Base-by-base conservation (phyloP, 495 filamentous ascomycete species). In the Aspergillus leporis region DNA sequence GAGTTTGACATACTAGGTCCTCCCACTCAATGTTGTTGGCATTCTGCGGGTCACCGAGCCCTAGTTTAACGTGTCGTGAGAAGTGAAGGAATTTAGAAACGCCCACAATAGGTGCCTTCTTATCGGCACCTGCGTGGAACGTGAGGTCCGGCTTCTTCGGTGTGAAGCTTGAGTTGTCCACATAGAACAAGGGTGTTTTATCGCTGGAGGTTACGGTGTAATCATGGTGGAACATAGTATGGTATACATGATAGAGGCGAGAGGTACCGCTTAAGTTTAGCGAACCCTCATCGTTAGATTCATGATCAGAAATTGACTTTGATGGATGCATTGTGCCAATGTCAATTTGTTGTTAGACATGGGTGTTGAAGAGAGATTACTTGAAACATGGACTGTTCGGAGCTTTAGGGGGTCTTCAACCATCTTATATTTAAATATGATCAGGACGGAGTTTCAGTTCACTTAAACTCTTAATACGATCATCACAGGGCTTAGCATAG, bases 61-160 rank as follows among this genome's bases (percentile, higher is more conserved):
- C 71, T 38, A 76, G 59, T 49, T 69, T 66, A 21, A 62, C 51
- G 57, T 71, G 65, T 25, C 65, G 59, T 5, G 74, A 74, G 55
- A 78, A 70, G 41, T 72, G 70, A 14, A 60, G 62, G 64, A 69
- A 78, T 53, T 73, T 70, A 59, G 66, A 69, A 8, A 70, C 61
- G 0, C 63, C 72, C 38, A 57, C 65, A 19, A 72, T 55, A 13
- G 70, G 70, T 7, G 57, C 66, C 2, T 51, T 63, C 14, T 61
- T 61, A 62, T 71, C 62, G 1, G 55, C 8, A 12, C 73, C 69
- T 10, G 59, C 32, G 58, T 78, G 71, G 56, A 74, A 64, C 4
- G 70, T 71, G 22, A 76, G 59, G 23, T 74, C 71, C 14, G 70
- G 64, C 46, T 75, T 76, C 18, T 61, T 64, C 1, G 70, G 66